Evolutionary conservation across 345 rosid species (phyloP), one percentile per base, ranked within the genome.

Genomic region (Acer saccharum): DNA sequence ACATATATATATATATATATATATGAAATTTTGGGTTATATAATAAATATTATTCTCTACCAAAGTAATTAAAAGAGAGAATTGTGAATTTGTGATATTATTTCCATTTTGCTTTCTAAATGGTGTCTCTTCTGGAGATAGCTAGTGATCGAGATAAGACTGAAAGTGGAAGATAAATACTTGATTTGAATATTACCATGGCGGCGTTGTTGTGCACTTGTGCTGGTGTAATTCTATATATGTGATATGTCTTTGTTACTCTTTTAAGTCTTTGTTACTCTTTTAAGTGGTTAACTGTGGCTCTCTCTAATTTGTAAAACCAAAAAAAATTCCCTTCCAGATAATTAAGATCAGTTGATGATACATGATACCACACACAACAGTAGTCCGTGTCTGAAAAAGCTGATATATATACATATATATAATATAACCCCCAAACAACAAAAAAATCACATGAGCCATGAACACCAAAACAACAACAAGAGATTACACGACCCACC

Each of bases 181-280:
- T 4, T 50, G 55, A 50, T 11, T 50, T 50, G 17, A 10, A 23
- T 23, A 23, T 50, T 39, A 65, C 23, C 16, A 43, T 74, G 29
- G 77, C 69, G 77, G 61, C 77, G 12, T 68, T 48, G 62, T n/a
- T 35, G 39, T 35, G 39, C 39, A 27, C 29, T 27, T 27, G 29
- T 32, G 62, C 25, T 65, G 60, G 13, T 6, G 27, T 18, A 18
- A 13, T 74, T 74, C 44, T n/a, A 50, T 9, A 4, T 35, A 35
- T 5, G 32, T 48, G 32, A 29, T 29, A 29, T 29, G 32, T 29
- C 12, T 27, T 74, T 50, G 55, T 50, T 3, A 27, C 61, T 50
- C 55, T 64, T 74, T 21, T 48, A 10, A 64, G 32, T 29, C 12
- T 27, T 74, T 50, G 55, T 50, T 3, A 27, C 61, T 50, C 55